phyloP scores from a whole-genome alignment of 176 grass and related monocot species.

The Musa beccarii region DNA sequence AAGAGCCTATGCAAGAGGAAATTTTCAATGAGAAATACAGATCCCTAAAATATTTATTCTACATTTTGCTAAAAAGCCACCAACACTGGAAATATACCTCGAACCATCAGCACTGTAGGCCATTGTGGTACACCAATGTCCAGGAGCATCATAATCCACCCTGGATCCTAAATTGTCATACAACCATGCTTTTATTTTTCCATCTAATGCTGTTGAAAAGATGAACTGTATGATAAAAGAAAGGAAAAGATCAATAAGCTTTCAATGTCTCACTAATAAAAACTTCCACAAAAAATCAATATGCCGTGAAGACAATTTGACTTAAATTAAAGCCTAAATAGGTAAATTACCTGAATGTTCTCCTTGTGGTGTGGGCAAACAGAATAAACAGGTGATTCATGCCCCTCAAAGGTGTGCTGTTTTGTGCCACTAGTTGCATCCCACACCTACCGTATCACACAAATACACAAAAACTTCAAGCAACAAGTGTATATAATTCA shows the following conservation, averaged over 20 bases:
- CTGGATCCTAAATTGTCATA: slow-evolving; percentile 15
- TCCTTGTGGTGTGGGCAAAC: slow-evolving; percentile 14
- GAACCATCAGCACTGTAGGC: slow-evolving; percentile 10
- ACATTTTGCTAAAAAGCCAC: too few relatives aligned
- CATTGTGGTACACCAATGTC: slow-evolving; percentile 17
- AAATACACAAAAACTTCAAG: slow-evolving; percentile 10
- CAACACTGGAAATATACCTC: not conserved
- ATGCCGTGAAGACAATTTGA: not conserved
- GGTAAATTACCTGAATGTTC: slow-evolving; percentile 10
- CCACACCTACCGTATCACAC: not conserved
- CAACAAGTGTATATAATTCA: slow-evolving; percentile 11
- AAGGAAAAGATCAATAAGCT: not conserved
- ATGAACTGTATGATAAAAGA: slow-evolving; percentile 7
- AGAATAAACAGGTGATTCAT: slow-evolving; percentile 18
- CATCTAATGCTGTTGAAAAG: slow-evolving; percentile 16
- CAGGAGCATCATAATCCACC: slow-evolving; percentile 19
- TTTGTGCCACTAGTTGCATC: slow-evolving; percentile 1
- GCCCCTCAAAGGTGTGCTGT: slow-evolving; percentile 2
- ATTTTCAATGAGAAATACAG: not conserved
- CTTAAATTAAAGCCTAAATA: not conserved
- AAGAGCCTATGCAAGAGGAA: not conserved
- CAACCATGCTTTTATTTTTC: slow-evolving; percentile 20
- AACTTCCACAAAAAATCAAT: not conserved
- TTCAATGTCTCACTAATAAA: not conserved
- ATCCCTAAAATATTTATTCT: too few relatives aligned